Conservation (phyloP, 306 rosid species). For the Urtica urens region DNA sequence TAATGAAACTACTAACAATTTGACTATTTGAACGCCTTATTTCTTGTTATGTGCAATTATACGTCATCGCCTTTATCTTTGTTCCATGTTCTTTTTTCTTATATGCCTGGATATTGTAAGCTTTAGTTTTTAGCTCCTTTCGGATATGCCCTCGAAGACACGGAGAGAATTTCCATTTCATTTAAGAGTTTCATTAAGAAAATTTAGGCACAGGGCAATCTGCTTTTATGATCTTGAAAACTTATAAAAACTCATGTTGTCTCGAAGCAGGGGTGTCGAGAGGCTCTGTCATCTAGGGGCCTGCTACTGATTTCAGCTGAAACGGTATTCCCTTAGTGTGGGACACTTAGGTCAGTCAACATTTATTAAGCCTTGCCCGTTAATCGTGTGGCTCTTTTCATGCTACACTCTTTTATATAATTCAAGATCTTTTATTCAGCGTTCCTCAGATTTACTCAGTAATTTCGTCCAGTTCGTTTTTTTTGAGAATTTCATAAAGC, state of each 20-base stretch:
- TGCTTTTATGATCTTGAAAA: conserved; percentile 32
- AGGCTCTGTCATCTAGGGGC: conserved; percentile 95
- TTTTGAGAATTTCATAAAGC: neutral
- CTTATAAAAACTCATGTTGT: conserved; percentile 80
- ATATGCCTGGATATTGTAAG: conserved; percentile 14
- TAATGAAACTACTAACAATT: too few relatives aligned
- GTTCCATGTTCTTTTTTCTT: conserved; percentile 5
- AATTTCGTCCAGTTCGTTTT: neutral
- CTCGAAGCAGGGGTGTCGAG: conserved; percentile 98
- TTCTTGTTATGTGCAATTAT: too few relatives aligned
- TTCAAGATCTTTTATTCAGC: conserved; percentile 33
- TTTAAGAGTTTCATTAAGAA: conserved; percentile 43
- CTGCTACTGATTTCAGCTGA: conserved; percentile 94
- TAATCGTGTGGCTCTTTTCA: conserved; percentile 47
- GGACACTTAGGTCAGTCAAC: conserved; percentile 88
- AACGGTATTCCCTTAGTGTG: conserved; percentile 85
- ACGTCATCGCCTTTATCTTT: too few relatives aligned
- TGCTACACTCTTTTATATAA: conserved; percentile 42
- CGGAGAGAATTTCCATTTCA: conserved; percentile 31
- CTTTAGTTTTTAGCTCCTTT: conserved; percentile 20
- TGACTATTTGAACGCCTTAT: too few relatives aligned
- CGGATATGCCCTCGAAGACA: conserved; percentile 42
- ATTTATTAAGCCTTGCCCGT: conserved; percentile 54
- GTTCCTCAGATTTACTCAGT: conserved; percentile 32
- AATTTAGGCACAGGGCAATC: conserved; percentile 48